Evolutionary conservation across 225 moss, liverwort and hornwort species (phyloP), one percentile per base, ranked within the genome.

Genomic region (Straminergon stramineum): DNA sequence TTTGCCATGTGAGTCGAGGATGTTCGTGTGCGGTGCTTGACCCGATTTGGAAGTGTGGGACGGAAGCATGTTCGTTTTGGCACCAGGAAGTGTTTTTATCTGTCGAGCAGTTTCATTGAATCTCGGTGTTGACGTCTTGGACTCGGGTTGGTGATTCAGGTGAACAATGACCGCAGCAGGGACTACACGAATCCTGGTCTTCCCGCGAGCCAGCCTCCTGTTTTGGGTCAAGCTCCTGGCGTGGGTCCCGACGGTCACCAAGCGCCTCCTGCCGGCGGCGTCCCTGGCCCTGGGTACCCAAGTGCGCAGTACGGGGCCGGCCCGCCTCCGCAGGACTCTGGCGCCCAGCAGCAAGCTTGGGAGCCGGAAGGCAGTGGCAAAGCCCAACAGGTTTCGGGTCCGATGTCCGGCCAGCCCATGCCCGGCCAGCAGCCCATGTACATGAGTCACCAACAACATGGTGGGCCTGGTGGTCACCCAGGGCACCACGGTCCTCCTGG

Each of bases 151-250:
- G 45, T 77, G 86, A 28, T 89, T 90, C 94, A 99, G 99, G 99
- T 99, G 86, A 99, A 99, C 92, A 99, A 99, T 69, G 99, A 99
- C 83, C 92, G 99, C 84, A 99, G 99, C 93, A 93, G 97, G 90
- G 99, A 99, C 91, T 99, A 99, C 68, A 99, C 96, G 28, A 97
- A 97, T 88, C 99, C 97, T 52, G 97, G 97, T 74, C 96, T 97
- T 77, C 96, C 99, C 22, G 88, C 93, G 34, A 97, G 94, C 66
- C 99, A 99, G 93, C 97, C 96, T 81, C 97, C 97, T 63, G 97
- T 97, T 84, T 89, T 95, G 79, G 97, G 99, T 82, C 96, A 92
- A 83, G 91, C 96, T 65, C 94, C 96, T 56, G 95, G 91, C 61
- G 92, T 94, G 62, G 96, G 94, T 91, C 92, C 90, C 62, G 94